Base-by-base conservation (phyloP, 768 basidiomycete genomes). In the Russula vinacea region DNA sequence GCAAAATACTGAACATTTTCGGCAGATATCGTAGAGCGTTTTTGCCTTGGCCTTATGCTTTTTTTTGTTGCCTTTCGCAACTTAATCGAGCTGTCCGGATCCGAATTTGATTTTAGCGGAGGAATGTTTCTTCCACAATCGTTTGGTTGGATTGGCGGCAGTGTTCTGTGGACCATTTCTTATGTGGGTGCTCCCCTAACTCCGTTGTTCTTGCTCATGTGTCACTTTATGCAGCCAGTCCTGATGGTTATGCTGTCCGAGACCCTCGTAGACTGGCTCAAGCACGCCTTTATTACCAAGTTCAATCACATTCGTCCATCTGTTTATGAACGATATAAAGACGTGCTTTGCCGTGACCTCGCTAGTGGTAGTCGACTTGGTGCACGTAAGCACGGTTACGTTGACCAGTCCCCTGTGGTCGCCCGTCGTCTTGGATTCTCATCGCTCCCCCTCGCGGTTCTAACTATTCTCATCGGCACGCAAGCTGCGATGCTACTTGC, bases 251-350 rank as follows among this genome's bases (percentile, higher is more conserved):
- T 98, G 74, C 71, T 86, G 5, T 96, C 94, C 2, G 97, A 99
- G 74, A 90, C 92, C 83, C 74, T 90, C 14, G 97, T 99, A 13
- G 97, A 99, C 73, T 99, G 96, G 96, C 80, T 98, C 56, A 99
- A 99, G 74, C 97, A 99, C 71, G 96, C 95, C 11, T 99, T 98
- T 77, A 98, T 99, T 70, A 96, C 95, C 56, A 99, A 99, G 75
- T 98, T 98, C 79, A 99, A 99, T 70, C 96, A 98, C 71, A 95
- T 99, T 53, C 86, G 95, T 0, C 93, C 94, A 0, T 90, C 89
- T 0, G 93, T 98, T 2, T 99, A 98, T 69, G 94, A 94, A 67
- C 84, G 96, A 17, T 99, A 93, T 73, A 91, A 88, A 3, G 97
- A 99, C 70, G 93, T 99, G 0, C 81, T 99, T 1, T 98, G 95